Evolutionary conservation across 768 basidiomycete species (phyloP).

Genomic region (Boletus subcaerulescens): DNA sequence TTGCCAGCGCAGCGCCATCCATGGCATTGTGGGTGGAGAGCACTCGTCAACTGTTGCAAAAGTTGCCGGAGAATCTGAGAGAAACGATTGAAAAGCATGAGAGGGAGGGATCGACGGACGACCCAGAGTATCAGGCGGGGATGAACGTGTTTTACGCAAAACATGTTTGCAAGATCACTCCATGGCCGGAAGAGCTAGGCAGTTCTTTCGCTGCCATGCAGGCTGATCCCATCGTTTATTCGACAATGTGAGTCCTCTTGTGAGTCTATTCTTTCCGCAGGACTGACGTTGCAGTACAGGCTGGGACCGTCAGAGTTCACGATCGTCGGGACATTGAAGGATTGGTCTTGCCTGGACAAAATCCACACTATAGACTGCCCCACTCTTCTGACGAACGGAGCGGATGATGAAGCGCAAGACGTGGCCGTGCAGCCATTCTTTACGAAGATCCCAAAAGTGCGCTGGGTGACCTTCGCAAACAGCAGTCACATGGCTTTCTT

Average conservation of each 20-base stretch:
- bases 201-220: conserved; percentile 24
- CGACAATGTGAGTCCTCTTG: conserved; percentile 30
- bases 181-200: conserved; percentile 34
- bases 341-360: conserved; percentile 46
- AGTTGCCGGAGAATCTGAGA: conserved; percentile 27
- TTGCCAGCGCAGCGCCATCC: conserved; percentile 34
- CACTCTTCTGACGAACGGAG: conserved; percentile 39
- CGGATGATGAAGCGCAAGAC: conserved; percentile 39
- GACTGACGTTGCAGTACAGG: conserved; percentile 3
- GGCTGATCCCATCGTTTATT: conserved; percentile 33
- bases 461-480: conserved; percentile 35
- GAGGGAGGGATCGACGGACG: conserved; percentile 29
- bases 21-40: conserved; percentile 28
- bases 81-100: conserved; percentile 34
- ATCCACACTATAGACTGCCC: conserved; percentile 39
- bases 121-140: conserved; percentile 33
- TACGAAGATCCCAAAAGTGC: conserved; percentile 29
- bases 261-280: neutral
- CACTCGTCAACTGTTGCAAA: conserved; percentile 21
- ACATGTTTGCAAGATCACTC: conserved; percentile 34
- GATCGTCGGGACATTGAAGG: conserved; percentile 39
- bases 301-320: conserved; percentile 34
- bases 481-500: conserved; percentile 18
- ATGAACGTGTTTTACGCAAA: conserved; percentile 30
- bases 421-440: conserved; percentile 34